Conservation (phyloP, 1,284 basidiomycete species). For the Hymenochaete sp. region DNA sequence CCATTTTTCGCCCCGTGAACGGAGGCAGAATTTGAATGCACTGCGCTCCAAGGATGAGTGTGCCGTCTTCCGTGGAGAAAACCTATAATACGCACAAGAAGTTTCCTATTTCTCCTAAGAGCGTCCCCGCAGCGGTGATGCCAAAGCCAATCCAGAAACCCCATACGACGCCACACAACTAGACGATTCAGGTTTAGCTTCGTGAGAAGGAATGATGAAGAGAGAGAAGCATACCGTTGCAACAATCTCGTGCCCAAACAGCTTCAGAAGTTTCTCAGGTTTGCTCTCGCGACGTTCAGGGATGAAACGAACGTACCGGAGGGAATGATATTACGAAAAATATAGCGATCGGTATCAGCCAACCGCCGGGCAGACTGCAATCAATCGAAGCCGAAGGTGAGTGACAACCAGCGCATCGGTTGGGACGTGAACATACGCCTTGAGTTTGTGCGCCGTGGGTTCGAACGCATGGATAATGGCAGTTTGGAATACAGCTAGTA, state of each 20-base stretch:
- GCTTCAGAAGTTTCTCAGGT: conserved; percentile 25
- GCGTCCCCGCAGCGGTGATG: conserved; percentile 61
- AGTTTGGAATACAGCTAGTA: conserved; percentile 46
- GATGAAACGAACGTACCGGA: conserved; percentile 17
- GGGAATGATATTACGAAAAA: conserved; percentile 28
- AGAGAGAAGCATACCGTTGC: too few species aligned
- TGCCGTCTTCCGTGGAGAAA: too few species aligned
- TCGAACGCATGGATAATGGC: conserved; percentile 51
- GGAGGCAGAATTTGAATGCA: too few species aligned
- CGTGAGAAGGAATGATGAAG: too few species aligned
- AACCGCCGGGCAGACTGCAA: conserved; percentile 33
- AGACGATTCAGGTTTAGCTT: too few species aligned
- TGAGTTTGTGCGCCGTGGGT: conserved; percentile 46
- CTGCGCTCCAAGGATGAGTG: too few species aligned
- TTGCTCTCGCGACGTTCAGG: conserved; percentile 3
- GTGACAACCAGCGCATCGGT: conserved; percentile 7
- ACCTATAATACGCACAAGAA: conserved; percentile 50
- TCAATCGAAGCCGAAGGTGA: neutral
- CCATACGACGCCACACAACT: conserved; percentile 45
- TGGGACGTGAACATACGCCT: conserved; percentile 24
- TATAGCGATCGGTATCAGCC: conserved; percentile 39
- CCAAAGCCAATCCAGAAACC: conserved; percentile 42
- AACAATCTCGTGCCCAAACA: conserved; percentile 49
- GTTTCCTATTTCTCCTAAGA: conserved; percentile 62
- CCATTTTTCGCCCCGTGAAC: conserved; percentile 60